Base-by-base conservation (phyloP, 2,329 filamentous ascomycete species). In the Diaporthe australafricana region DNA sequence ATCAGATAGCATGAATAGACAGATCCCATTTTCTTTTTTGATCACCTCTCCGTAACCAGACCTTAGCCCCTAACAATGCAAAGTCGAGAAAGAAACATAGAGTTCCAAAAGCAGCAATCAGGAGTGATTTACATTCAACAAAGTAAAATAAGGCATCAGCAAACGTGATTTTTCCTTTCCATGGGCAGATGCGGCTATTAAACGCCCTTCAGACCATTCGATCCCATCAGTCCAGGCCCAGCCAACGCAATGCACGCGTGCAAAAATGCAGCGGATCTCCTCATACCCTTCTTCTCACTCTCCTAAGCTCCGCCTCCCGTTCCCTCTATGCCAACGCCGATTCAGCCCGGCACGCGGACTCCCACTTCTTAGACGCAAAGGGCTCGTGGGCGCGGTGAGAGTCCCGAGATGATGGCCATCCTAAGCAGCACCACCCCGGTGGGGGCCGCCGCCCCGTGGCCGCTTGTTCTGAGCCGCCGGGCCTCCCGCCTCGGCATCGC, bases 401-500 rank as follows among this genome's bases (percentile, higher is more conserved):
- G 55, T 40, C n/a, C n/a, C 35, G 22, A 16, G 35, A 11, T 27
- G 35, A 11, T 27, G 17, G 30, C 17, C 45, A n/a, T 7, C 20
- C 60, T 65, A 65, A 42, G 60, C 40, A 60, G 42, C 53, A 40
- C 53, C 67, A 22, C 67, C 67, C n/a, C 50, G 42, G 12, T 60
- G 52, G 12, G 53, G 42, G 6, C 74, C 77, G 16, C 77, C 82
- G 60, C 80, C 81, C 67, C 81, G 78, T 63, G 80, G 78, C 72
- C 82, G 78, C 78, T 84, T 84, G n/a, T 78, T 74, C 12, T 60
- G 60, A 7, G 60, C 30, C 45, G 60, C 7, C n/a, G 42, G 20
- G 50, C 73, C 75, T 8, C 79, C 80, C 11, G 75, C 75, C 52
- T 83, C 83, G 17, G 79, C 80, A 70, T 89, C 88, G 70, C 88